phyloP scores from a whole-genome alignment of 2,329 filamentous ascomycete genomes.

The Arthroderma sp. region DNA sequence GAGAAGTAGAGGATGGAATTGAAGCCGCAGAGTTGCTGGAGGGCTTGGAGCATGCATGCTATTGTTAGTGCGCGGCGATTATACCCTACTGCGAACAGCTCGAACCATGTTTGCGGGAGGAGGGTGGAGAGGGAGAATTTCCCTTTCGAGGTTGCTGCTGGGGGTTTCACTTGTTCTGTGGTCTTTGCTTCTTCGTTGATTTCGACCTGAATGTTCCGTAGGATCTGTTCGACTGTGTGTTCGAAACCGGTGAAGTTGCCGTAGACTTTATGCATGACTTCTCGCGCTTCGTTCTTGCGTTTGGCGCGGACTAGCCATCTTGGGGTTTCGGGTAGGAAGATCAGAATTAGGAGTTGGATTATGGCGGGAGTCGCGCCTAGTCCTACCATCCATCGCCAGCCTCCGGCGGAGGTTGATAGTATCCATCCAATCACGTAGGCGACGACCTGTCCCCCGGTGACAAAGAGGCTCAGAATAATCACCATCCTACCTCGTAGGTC shows the following conservation, averaged over 20 bases:
- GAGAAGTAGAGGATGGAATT: constrained; percentile 92
- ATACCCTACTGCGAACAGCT: constrained; percentile 32
- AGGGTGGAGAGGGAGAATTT: neutral
- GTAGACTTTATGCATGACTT: constrained; percentile 54
- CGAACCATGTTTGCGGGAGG: constrained; percentile 7
- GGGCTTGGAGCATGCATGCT: constrained; percentile 70
- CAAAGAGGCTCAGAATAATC: constrained; percentile 67
- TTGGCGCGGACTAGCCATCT: constrained; percentile 69
- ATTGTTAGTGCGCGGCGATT: constrained; percentile 60
- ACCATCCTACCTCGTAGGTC: constrained; percentile 65
- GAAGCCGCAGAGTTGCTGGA: constrained; percentile 83
- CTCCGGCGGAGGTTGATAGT: constrained; percentile 47
- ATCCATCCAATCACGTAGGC: constrained; percentile 76
- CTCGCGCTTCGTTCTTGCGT: constrained; percentile 46
- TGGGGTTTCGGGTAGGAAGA: constrained; percentile 74
- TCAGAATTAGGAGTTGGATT: constrained; percentile 54
- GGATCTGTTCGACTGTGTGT: constrained; percentile 43
- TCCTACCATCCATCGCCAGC: constrained; percentile 89
- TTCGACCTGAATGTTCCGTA: constrained; percentile 60
- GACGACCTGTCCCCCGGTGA: constrained; percentile 77
- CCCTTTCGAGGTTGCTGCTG: neutral
- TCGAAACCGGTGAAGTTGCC: constrained; percentile 33
- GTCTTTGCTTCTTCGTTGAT: constrained; percentile 48
- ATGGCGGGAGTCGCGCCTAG: constrained; percentile 65
- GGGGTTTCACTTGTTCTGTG: neutral